Percentiles rank a stretch among this genome's conserved stretches.
Conservation (phyloP, 1,284 basidiomycete genomes). For the Ganoderma lingzhi region DNA sequence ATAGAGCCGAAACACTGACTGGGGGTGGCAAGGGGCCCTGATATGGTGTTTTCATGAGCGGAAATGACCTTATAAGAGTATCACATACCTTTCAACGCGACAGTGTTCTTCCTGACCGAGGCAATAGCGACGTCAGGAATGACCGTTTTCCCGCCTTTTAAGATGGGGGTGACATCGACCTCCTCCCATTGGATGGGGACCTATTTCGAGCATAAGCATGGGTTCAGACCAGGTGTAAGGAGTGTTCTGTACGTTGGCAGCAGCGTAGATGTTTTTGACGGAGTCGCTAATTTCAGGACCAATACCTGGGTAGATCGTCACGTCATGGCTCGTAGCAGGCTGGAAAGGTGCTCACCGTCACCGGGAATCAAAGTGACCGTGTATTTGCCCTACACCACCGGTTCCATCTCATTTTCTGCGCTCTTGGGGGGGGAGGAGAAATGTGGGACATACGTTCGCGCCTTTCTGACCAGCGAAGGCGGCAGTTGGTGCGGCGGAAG, state of each 20-base stretch:
- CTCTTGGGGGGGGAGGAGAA: too few species aligned
- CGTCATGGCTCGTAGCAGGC: conserved; percentile 22
- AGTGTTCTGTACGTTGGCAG: conserved; percentile 71
- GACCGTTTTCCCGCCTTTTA: conserved; percentile 95
- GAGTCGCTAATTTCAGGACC: conserved; percentile 98
- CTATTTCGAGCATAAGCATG: conserved; percentile 47
- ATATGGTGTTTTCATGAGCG: conserved; percentile 1
- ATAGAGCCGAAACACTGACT: conserved; percentile 72
- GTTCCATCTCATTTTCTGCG: neutral
- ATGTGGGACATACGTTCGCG: conserved; percentile 68
- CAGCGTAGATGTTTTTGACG: conserved; percentile 92
- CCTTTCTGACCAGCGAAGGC: conserved; percentile 91
- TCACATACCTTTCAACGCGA: conserved; percentile 91
- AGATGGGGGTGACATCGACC: conserved; percentile 94
- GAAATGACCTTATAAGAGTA: neutral
- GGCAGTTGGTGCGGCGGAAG: conserved; percentile 80
- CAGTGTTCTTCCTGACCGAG: conserved; percentile 96
- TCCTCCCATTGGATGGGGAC: conserved; percentile 99
- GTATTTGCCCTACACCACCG: conserved; percentile 84
- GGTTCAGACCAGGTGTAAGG: neutral
- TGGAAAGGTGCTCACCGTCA: conserved; percentile 67
- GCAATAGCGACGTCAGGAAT: conserved; percentile 94
- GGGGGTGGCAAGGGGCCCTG: conserved; percentile 92
- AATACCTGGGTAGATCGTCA: conserved; percentile 71
- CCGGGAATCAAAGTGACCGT: conserved; percentile 93